Conservation (phyloP, 106 monocot genomes). For the Apostasia shenzhenica region DNA sequence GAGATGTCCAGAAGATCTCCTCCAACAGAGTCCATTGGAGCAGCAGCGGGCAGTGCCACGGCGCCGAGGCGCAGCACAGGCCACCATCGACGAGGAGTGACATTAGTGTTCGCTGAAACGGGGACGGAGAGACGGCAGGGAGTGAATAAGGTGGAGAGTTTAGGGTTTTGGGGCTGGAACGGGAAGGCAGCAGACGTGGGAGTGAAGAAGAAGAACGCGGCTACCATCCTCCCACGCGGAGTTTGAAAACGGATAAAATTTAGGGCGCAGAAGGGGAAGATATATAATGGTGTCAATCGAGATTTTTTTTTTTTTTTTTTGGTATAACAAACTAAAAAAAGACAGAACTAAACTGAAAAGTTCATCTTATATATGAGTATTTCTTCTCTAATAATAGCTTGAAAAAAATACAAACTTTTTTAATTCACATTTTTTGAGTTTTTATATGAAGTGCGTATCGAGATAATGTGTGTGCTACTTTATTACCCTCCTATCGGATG, state of each 20-base stretch:
- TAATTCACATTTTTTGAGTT: no score
- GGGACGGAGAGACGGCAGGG: constrained; percentile 6
- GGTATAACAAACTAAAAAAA: no score
- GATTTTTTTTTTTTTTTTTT: no score
- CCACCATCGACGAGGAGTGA: neutral
- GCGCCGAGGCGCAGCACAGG: neutral
- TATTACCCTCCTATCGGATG: no score
- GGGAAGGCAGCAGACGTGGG: neutral
- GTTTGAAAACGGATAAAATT: neutral
- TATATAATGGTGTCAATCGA: no score
- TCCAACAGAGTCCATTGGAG: neutral
- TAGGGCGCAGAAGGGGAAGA: no score
- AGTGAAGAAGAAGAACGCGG: constrained; percentile 12
- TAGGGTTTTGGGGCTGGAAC: constrained; percentile 12
- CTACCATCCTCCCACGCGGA: constrained; percentile 10
- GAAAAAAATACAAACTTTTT: no score
- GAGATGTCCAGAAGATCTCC: constrained; percentile 25
- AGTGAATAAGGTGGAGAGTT: neutral
- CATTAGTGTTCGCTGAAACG: neutral
- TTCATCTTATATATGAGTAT: no score
- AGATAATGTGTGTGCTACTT: no score
- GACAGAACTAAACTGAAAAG: no score
- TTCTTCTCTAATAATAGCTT: no score
- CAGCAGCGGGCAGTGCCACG: neutral
- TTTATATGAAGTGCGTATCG: no score